phyloP scores from a whole-genome alignment of 306 rosid species.

The Astragalus glycyphyllos region DNA sequence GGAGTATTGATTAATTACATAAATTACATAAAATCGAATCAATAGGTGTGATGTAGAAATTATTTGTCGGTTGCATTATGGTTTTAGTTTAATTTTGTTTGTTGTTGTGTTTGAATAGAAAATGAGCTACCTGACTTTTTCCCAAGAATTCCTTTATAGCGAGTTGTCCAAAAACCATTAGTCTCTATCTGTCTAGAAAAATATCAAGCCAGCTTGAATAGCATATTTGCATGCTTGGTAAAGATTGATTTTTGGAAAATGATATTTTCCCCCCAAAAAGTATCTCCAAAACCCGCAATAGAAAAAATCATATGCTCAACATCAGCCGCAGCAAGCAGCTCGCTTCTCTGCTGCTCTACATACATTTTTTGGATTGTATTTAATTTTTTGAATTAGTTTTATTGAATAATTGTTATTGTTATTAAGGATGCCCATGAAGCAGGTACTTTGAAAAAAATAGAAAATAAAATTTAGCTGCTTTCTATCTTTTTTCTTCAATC shows the following conservation, averaged over 20 bases:
- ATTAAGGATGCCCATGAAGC: not conserved
- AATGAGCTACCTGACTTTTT: not conserved
- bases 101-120: constrained; percentile 10
- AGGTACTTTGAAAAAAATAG: not conserved
- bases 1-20: too few species aligned
- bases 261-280: not conserved
- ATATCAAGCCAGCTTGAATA: constrained; percentile 18
- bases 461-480: not conserved
- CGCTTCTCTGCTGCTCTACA: constrained; percentile 6
- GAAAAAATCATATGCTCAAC: constrained; percentile 3
- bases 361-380: not conserved
- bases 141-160: constrained; percentile 2
- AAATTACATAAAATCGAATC: constrained; percentile 9
- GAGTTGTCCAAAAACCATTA: constrained; percentile 15
- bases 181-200: not conserved
- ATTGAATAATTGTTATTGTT: constrained; percentile 7
- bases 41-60: constrained; percentile 9
- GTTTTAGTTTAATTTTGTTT: constrained; percentile 22
- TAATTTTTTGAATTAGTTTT: constrained; percentile 10
- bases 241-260: not conserved
- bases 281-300: not conserved
- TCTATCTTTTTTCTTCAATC: not conserved
- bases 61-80: not conserved
- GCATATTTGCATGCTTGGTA: not conserved
- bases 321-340: not conserved